These are phyloP conservation scores for Gymnopus androsaceus DNA, from an alignment of 1,284 basidiomycete species.

Conservation along the genomic window DNA sequence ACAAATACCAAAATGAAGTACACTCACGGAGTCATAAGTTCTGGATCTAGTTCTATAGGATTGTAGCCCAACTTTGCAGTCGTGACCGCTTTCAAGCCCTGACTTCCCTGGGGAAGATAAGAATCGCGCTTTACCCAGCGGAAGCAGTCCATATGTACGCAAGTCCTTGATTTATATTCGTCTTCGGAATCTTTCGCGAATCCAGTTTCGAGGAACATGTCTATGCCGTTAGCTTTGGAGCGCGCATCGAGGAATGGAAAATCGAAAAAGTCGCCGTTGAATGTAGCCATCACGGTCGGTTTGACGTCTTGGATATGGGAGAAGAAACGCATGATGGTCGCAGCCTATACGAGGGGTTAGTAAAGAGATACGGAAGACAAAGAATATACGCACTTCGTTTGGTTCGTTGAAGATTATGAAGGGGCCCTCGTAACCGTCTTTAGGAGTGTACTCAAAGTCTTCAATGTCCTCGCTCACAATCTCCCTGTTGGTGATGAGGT, in stretches of 20 bases:
- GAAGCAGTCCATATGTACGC: slow-evolving; percentile 99
- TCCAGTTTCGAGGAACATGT: slow-evolving; percentile 95
- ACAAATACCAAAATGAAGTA: background rate
- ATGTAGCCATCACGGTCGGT: slow-evolving; percentile 97
- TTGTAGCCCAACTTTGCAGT: slow-evolving; percentile 97
- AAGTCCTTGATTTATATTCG: slow-evolving; percentile 93
- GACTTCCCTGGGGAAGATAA: slow-evolving; percentile 98
- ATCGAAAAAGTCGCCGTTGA: slow-evolving; percentile 99
- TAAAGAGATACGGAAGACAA: background rate
- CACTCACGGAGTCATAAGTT: slow-evolving; percentile 96
- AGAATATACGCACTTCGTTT: slow-evolving; percentile 69
- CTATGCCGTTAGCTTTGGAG: slow-evolving; percentile 87
- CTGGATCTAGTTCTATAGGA: slow-evolving; percentile 97
- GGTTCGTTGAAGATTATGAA: slow-evolving; percentile 96
- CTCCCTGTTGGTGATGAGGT: slow-evolving; percentile 96
- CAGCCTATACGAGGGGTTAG: slow-evolving; percentile 48
- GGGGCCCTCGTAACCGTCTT: slow-evolving; percentile 96
- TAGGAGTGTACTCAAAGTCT: slow-evolving; percentile 98
- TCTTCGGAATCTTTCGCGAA: slow-evolving; percentile 92
- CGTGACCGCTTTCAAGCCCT: slow-evolving; percentile 98
- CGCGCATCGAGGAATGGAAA: slow-evolving; percentile 97
- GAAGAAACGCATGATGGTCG: slow-evolving; percentile 87
- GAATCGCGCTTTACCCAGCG: slow-evolving; percentile 99
- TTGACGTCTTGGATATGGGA: slow-evolving; percentile 90
- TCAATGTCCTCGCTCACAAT: slow-evolving; percentile 98